These are phyloP conservation scores for Paramecium biaurelia DNA, from an alignment of 73 alveolate genomes.

Conservation along the genomic window DNA sequence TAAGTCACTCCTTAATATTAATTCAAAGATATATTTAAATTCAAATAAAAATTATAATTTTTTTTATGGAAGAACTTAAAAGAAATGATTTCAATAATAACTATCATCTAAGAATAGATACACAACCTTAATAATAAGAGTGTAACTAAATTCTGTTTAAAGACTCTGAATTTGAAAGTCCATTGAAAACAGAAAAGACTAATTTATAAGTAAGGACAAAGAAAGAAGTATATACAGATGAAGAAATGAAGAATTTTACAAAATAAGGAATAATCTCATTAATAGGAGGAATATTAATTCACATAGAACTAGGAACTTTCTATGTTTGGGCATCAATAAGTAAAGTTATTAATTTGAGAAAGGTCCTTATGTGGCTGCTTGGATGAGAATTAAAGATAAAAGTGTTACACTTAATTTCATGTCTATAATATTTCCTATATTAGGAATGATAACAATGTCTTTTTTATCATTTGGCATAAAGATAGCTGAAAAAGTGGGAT, in stretches of 20 bases:
- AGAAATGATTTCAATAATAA: background rate
- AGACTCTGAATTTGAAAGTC: background rate
- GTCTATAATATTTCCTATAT: background rate
- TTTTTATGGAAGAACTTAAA: background rate
- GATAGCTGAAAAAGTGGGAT: slow-evolving; percentile 13
- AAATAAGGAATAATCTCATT: background rate
- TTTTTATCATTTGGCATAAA: background rate
- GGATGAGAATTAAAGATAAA: background rate
- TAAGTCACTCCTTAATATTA: background rate
- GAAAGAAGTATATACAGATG: background rate
- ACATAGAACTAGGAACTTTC: background rate
- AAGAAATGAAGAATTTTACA: background rate
- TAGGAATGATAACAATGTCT: background rate
- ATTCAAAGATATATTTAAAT: background rate
- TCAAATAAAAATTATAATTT: background rate
- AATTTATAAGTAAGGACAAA: background rate
- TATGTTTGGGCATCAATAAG: background rate
- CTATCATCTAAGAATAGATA: background rate
- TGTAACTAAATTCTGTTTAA: background rate
- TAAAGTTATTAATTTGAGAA: background rate
- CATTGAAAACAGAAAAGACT: background rate
- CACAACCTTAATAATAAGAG: background rate
- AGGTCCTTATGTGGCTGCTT: slow-evolving; percentile 50
- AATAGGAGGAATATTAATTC: background rate
- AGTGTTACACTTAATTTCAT: background rate